Conservation (phyloP, 768 basidiomycete species). For the Xerocomus potaroensis region DNA sequence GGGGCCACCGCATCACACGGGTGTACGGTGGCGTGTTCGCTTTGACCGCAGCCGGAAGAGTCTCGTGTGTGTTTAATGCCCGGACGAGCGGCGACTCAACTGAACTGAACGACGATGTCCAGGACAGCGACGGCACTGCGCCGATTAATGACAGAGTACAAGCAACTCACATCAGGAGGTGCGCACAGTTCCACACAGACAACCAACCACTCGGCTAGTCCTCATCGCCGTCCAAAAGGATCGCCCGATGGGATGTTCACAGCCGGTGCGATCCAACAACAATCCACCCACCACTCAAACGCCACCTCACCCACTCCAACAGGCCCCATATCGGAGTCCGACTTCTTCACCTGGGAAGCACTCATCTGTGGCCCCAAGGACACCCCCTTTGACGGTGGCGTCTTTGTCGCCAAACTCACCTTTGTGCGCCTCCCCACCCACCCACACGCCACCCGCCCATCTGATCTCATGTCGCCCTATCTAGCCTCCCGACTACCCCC, state of each 20-base stretch:
- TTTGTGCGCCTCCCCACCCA: slow-evolving; percentile 58
- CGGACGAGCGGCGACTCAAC: too few relatives aligned
- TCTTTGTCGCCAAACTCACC: slow-evolving; percentile 87
- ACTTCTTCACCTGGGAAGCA: slow-evolving; percentile 97
- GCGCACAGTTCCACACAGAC: too few relatives aligned
- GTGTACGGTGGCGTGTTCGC: slow-evolving; percentile 9
- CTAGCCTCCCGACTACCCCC: slow-evolving; percentile 89
- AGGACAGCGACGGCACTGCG: slow-evolving; percentile 81
- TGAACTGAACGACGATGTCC: too few relatives aligned
- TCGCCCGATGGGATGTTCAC: slow-evolving; percentile 97
- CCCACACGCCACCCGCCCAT: background rate
- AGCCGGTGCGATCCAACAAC: slow-evolving; percentile 50
- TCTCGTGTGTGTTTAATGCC: background rate
- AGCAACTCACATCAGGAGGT: slow-evolving; percentile 79
- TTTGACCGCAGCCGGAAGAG: background rate
- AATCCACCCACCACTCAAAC: too few relatives aligned
- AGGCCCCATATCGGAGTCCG: slow-evolving; percentile 88
- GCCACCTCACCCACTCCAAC: slow-evolving; percentile 2
- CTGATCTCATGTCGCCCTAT: background rate
- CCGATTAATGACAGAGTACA: slow-evolving; percentile 91
- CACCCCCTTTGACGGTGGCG: slow-evolving; percentile 94
- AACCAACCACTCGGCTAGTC: too few relatives aligned
- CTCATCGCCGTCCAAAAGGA: too few relatives aligned
- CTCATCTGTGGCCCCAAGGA: slow-evolving; percentile 91
- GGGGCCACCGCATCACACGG: background rate